Conservation (phyloP, 768 basidiomycete species). For the Plicaturopsis crispa region DNA sequence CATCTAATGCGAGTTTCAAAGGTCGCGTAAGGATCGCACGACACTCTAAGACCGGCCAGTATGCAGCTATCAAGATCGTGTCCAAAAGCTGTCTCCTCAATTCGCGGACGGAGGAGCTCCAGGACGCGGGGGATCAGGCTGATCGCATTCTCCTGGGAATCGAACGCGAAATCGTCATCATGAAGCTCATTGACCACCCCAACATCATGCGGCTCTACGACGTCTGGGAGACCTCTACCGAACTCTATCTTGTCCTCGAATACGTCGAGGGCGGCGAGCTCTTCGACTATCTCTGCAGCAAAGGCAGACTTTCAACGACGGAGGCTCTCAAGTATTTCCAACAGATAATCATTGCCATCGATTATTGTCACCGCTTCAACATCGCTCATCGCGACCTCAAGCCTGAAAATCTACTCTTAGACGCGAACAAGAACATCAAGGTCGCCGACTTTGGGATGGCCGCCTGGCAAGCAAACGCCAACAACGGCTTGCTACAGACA, state of each 20-base stretch:
- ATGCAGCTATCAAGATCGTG: conserved; percentile 93
- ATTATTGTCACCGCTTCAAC: conserved; percentile 92
- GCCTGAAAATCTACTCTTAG: conserved; percentile 88
- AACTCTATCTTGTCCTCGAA: conserved; percentile 89
- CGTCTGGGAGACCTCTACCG: conserved; percentile 90
- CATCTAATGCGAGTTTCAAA: background rate
- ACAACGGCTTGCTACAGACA: conserved; percentile 58
- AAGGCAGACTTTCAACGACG: conserved; percentile 57
- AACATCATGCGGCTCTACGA: conserved; percentile 93
- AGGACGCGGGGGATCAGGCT: conserved; percentile 61
- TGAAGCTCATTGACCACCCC: conserved; percentile 95
- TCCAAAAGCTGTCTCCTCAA: conserved; percentile 61
- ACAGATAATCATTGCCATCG: conserved; percentile 86
- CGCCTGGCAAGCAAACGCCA: conserved; percentile 69
- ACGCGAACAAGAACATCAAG: conserved; percentile 81
- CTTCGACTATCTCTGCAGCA: conserved; percentile 83
- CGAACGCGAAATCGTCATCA: conserved; percentile 92
- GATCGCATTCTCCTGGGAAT: conserved; percentile 76
- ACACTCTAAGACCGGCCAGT: conserved; percentile 81
- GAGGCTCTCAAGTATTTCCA: conserved; percentile 87
- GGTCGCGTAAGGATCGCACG: conserved; percentile 88
- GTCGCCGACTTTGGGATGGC: conserved; percentile 99
- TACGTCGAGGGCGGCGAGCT: conserved; percentile 94
- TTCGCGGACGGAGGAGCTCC: conserved; percentile 55
- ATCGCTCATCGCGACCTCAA: conserved; percentile 94